These are phyloP conservation scores for Penicillium ochrochloron DNA, from an alignment of 495 filamentous ascomycete genomes.

Conservation along the genomic window DNA sequence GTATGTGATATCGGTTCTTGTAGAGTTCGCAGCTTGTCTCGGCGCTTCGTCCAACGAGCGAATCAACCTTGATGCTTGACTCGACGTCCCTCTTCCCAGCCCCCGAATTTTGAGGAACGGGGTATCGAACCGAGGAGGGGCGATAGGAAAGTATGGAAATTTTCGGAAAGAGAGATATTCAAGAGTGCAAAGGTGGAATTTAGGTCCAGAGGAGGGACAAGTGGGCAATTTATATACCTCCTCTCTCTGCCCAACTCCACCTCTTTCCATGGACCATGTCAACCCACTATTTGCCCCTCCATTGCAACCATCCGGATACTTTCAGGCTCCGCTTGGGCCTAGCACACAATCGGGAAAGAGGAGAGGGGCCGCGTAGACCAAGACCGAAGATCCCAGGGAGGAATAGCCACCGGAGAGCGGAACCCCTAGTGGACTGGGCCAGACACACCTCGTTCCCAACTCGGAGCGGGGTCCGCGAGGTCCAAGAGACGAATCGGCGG, in stretches of 20 bases:
- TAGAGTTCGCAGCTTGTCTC: conserved; percentile 26
- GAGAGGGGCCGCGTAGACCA: conserved; percentile 29
- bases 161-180: conserved; percentile 7
- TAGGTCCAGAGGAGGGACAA: conserved; percentile 19
- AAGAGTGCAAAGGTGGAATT: conserved; percentile 12
- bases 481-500: conserved; percentile 50
- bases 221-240: conserved; percentile 29
- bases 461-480: conserved; percentile 56
- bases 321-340: conserved; percentile 22
- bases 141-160: conserved; percentile 10
- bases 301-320: conserved; percentile 13
- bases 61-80: conserved; percentile 27
- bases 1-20: conserved; percentile 27
- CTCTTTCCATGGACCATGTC: conserved; percentile 3
- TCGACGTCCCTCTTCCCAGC: conserved; percentile 40
- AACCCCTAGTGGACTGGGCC: conserved; percentile 39
- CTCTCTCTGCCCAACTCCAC: conserved; percentile 22
- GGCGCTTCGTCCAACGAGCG: conserved; percentile 16
- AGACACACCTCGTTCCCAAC: conserved; percentile 43
- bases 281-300: conserved; percentile 10
- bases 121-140: conserved; percentile 11
- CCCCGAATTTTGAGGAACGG: conserved; percentile 35
- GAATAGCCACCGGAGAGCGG: conserved; percentile 38
- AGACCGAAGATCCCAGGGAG: conserved; percentile 29
- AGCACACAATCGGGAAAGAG: conserved; percentile 23